A percentile compares a stretch with the other conserved stretches of the same genome.
These are phyloP conservation scores for Myotisia sp. DNA, from an alignment of 2,329 filamentous ascomycete genomes.

Conservation along the genomic window DNA sequence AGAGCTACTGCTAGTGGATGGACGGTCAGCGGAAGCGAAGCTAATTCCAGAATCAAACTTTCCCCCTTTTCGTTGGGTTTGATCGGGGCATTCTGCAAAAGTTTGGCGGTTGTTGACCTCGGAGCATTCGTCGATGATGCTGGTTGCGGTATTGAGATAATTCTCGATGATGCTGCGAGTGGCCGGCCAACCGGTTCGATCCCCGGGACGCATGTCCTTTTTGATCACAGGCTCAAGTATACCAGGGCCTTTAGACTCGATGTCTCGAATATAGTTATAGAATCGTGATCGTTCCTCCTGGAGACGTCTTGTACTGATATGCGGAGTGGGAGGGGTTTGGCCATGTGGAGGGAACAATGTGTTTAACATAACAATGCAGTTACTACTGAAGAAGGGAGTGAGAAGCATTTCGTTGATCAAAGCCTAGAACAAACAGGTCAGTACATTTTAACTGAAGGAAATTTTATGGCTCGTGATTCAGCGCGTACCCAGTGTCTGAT, in stretches of 20 bases:
- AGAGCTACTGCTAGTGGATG: slow-evolving; percentile 25
- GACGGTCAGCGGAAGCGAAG: slow-evolving; percentile 33
- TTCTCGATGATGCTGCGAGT: slow-evolving; percentile 39
- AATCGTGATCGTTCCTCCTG: slow-evolving; percentile 46
- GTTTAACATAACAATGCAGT: slow-evolving; percentile 54
- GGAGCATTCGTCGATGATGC: slow-evolving; percentile 46
- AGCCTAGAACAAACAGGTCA: slow-evolving; percentile 31
- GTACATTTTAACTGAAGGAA: slow-evolving; percentile 8
- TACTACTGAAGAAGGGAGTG: slow-evolving; percentile 48
- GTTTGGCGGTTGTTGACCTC: slow-evolving; percentile 34
- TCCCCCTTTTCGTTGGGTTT: slow-evolving; percentile 19
- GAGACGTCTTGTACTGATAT: slow-evolving; percentile 39
- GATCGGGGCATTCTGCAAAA: slow-evolving; percentile 19
- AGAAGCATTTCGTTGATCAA: slow-evolving; percentile 52
- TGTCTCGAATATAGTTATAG: slow-evolving; percentile 46
- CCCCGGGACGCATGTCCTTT: slow-evolving; percentile 37
- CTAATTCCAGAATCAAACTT: slow-evolving; percentile 53
- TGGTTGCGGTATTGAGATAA: slow-evolving; percentile 45
- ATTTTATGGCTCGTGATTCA: slow-evolving; percentile 1
- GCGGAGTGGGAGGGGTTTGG: slow-evolving; percentile 34
- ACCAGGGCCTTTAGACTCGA: slow-evolving; percentile 39
- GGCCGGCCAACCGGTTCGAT: slow-evolving; percentile 43
- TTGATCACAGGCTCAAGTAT: slow-evolving; percentile 41
- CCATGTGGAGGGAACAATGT: slow-evolving; percentile 48
- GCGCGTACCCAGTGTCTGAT: slow-evolving; percentile 50